Base-by-base conservation (phyloP, 2,329 filamentous ascomycete species). In the Epicoccum nigrum region DNA sequence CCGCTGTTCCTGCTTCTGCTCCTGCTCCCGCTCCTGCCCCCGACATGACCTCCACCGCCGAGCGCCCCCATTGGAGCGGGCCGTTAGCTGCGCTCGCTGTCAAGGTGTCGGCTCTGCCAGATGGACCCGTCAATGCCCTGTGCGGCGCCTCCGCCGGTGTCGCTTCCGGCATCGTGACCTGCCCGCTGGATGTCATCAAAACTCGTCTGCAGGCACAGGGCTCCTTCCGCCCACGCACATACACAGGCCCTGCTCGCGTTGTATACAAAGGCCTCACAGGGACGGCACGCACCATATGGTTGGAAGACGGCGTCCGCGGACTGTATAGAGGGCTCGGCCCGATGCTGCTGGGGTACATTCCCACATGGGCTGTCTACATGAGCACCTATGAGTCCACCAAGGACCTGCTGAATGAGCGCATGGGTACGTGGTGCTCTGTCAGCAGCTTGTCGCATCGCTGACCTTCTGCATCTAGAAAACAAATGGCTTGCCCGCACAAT, bases 341-440 rank as follows among this genome's bases (percentile, higher is more conserved):
- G 15, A 97, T 99, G 79, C 85, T 99, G 63, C 78, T 99, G 70
- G 94, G 94, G 11, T 99, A 99, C 74, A 77, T 99, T 54, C 94
- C 94, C 4, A 99, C 94, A 0, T 99, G 94, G 94, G 94, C 93
- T 19, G 93, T 99, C 44, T 99, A 95, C 82, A 90, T 99, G 75
- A 95, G 91, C 17, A 89, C 97, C 30, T 99, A 99, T 75, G 94
- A 97, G 73, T 88, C 88, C 70, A 89, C 89, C 67, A 94, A 95
- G 73, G 83, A 84, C 43, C 86, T 84, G 64, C 83, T 92, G 71
- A 84, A 84, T 60, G 79, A 86, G 44, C 78, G 86, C 57, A 83
- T 87, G 67, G 83, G 75, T 77, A 33, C 49, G 67, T 64, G 32
- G 15, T 38, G 42, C 15, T 7, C 23, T 13, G n/a, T 5, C 32